phyloP scores from a whole-genome alignment of 768 basidiomycete species.

The Gymnopilus junonius region DNA sequence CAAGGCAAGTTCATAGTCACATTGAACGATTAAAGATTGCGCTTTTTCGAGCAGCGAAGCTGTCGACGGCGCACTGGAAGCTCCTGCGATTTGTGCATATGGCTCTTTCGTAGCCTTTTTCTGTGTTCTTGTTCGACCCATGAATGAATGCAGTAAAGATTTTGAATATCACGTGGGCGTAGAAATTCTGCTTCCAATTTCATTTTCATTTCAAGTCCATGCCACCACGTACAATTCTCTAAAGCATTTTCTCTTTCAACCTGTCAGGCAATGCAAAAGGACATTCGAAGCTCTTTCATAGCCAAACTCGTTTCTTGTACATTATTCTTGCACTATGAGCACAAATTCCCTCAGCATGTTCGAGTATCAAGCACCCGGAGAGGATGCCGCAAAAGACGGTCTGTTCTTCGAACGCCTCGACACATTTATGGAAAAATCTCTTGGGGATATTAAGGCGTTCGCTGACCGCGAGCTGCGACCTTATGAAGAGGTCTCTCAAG shows the following conservation, averaged over 20 bases:
- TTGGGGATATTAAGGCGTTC: slow-evolving; percentile 62
- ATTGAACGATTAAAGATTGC: slow-evolving; percentile 80
- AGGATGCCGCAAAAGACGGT: slow-evolving; percentile 40
- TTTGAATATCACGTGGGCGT: slow-evolving; percentile 35
- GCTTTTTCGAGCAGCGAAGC: slow-evolving; percentile 73
- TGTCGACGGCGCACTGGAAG: slow-evolving; percentile 45
- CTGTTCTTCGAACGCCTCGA: slow-evolving; percentile 71
- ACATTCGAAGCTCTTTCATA: neutral
- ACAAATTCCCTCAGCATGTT: slow-evolving; percentile 29
- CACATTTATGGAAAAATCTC: slow-evolving; percentile 61
- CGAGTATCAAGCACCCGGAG: slow-evolving; percentile 34
- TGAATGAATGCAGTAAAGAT: slow-evolving; percentile 32
- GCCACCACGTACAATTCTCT: neutral
- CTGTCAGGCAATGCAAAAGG: neutral
- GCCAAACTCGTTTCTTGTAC: neutral
- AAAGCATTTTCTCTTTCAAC: neutral
- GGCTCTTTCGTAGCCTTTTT: slow-evolving; percentile 39
- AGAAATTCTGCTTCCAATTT: neutral
- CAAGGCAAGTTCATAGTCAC: slow-evolving; percentile 81
- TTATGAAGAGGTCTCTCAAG: slow-evolving; percentile 58
- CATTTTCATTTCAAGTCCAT: neutral
- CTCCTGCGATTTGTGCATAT: slow-evolving; percentile 21
- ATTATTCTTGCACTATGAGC: slow-evolving; percentile 2
- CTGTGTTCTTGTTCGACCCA: slow-evolving; percentile 62
- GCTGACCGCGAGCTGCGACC: slow-evolving; percentile 60